Conservation (phyloP, 345 rosid genomes). For the Anacardium occidentale region DNA sequence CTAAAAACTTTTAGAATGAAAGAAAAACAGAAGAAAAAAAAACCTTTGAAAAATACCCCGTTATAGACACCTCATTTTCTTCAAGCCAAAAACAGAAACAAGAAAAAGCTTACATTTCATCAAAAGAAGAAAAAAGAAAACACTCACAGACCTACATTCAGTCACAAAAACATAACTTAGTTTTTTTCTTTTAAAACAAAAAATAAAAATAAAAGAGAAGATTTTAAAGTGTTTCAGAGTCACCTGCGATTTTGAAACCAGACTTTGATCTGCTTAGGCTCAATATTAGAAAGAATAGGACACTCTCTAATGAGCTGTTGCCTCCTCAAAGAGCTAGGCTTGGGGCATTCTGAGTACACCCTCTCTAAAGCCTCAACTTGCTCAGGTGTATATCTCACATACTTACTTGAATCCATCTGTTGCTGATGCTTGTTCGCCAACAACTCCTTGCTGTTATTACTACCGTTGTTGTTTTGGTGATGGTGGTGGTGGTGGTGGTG, state of each 20-base stretch:
- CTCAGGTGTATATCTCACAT: slow-evolving; percentile 73
- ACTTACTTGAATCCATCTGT: slow-evolving; percentile 61
- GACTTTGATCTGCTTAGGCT: slow-evolving; percentile 71
- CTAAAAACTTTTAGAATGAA: background rate
- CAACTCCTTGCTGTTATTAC: slow-evolving; percentile 22
- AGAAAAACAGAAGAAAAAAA: background rate
- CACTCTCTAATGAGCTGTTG: slow-evolving; percentile 77
- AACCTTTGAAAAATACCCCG: background rate
- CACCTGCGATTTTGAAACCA: slow-evolving; percentile 77
- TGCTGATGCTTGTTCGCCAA: slow-evolving; percentile 17
- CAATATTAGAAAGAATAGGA: slow-evolving; percentile 61
- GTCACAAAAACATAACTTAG: background rate
- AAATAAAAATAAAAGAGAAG: background rate
- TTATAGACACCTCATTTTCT: background rate
- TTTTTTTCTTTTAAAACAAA: background rate
- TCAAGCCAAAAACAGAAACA: background rate
- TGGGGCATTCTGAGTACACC: slow-evolving; percentile 71
- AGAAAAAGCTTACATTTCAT: background rate
- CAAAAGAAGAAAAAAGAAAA: background rate
- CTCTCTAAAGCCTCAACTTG: slow-evolving; percentile 83
- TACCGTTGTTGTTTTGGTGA: background rate
- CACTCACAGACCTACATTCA: background rate
- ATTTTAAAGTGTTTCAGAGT: background rate
- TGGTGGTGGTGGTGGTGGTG: slow-evolving; percentile 8
- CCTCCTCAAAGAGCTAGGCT: slow-evolving; percentile 71